phyloP scores from a whole-genome alignment of 495 filamentous ascomycete species.

The Trichoderma orchidacearum region DNA sequence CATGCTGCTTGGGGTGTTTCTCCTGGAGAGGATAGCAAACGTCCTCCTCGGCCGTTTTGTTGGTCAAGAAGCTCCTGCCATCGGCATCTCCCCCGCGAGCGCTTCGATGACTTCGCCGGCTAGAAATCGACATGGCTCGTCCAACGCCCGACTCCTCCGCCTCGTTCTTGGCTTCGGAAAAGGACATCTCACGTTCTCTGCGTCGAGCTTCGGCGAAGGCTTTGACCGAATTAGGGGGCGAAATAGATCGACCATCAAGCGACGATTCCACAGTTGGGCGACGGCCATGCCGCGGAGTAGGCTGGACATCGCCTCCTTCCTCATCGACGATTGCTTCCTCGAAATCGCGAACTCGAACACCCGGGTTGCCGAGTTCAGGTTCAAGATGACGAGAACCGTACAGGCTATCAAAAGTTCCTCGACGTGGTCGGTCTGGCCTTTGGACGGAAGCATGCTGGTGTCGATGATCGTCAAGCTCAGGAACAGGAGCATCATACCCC shows the following conservation, averaged over 20 bases:
- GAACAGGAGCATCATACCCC: constrained; percentile 60
- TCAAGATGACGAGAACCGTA: constrained; percentile 30
- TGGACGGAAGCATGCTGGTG: constrained; percentile 58
- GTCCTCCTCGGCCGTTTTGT: constrained; percentile 59
- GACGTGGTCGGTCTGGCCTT: constrained; percentile 32
- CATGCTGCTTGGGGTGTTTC: constrained; percentile 24
- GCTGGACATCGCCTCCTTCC: constrained; percentile 33
- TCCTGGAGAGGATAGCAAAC: constrained; percentile 63
- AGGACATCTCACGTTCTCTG: constrained; percentile 40
- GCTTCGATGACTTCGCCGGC: constrained; percentile 39
- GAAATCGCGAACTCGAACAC: constrained; percentile 29
- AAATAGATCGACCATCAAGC: constrained; percentile 47
- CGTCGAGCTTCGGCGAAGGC: constrained; percentile 76
- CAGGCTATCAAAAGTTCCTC: constrained; percentile 42
- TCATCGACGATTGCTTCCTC: constrained; percentile 82
- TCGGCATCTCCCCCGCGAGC: constrained; percentile 31
- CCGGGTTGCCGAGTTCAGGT: constrained; percentile 16
- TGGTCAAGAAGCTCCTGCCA: constrained; percentile 33
- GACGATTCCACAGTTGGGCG: constrained; percentile 31
- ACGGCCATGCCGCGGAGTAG: constrained; percentile 23
- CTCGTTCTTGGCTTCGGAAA: constrained; percentile 35
- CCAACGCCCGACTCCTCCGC: constrained; percentile 28
- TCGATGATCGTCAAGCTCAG: constrained; percentile 88
- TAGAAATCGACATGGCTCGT: constrained; percentile 58
- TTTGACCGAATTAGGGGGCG: constrained; percentile 93